These are phyloP conservation scores for Entomortierella lignicola DNA, from an alignment of 192 early-diverging fungal genomes.

Conservation along the genomic window DNA sequence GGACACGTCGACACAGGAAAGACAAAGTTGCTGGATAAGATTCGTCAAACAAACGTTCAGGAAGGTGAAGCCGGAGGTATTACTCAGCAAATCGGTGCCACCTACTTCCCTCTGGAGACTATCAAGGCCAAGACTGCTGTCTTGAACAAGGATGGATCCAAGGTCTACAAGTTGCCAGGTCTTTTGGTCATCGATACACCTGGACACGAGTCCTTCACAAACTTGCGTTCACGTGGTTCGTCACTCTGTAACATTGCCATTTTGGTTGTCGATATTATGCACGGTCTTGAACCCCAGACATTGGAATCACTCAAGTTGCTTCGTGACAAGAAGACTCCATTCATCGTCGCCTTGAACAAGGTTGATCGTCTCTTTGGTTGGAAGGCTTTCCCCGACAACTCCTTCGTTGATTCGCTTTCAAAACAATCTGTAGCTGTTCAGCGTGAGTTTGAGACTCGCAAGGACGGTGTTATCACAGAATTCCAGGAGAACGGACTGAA, in stretches of 20 bases:
- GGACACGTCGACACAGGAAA: slow-evolving; percentile 97
- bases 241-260: slow-evolving; percentile 99
- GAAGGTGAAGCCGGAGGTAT: slow-evolving; percentile 99
- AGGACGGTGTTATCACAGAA: slow-evolving; percentile 78
- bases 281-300: slow-evolving; percentile 98
- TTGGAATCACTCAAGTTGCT: slow-evolving; percentile 93
- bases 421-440: slow-evolving; percentile 79
- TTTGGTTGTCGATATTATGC: slow-evolving; percentile 99
- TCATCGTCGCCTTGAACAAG: slow-evolving; percentile 99
- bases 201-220: slow-evolving; percentile 99
- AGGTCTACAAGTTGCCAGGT: slow-evolving; percentile 87
- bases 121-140: slow-evolving; percentile 92
- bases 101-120: slow-evolving; percentile 97
- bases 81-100: slow-evolving; percentile 99
- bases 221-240: slow-evolving; percentile 94
- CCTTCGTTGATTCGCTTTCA: slow-evolving; percentile 82
- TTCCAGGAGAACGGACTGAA: slow-evolving; percentile 99
- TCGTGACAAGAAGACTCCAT: slow-evolving; percentile 94
- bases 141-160: slow-evolving; percentile 68
- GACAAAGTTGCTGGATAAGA: slow-evolving; percentile 98
- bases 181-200: slow-evolving; percentile 98
- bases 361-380: slow-evolving; percentile 97
- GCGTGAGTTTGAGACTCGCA: slow-evolving; percentile 88
- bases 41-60: slow-evolving; percentile 99
- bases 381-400: slow-evolving; percentile 85